A percentile compares a stretch with the other conserved stretches of the same genome.
Evolutionary conservation across 1,284 basidiomycete genomes (phyloP).

Genomic region (Cronartium ribicola): DNA sequence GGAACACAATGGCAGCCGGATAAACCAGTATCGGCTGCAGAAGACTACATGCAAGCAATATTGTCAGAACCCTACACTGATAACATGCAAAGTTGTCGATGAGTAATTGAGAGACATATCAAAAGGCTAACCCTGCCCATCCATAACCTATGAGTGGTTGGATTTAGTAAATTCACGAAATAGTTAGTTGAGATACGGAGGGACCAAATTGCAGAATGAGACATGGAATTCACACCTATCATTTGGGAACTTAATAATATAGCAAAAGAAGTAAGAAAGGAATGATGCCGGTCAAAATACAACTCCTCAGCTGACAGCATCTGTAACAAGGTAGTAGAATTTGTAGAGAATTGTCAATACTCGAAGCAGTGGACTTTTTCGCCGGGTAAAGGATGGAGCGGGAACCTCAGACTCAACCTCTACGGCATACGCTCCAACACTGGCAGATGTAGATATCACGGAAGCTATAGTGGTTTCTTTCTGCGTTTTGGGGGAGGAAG

Average conservation of each 20-base stretch:
- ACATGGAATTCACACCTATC: too few species aligned
- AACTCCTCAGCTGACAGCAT: constrained; percentile 33
- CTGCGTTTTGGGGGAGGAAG: background rate
- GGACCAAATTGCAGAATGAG: too few species aligned
- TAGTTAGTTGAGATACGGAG: too few species aligned
- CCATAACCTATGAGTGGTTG: constrained; percentile 16
- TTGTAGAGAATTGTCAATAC: too few species aligned
- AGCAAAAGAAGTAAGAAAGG: constrained; percentile 1
- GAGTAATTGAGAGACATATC: background rate
- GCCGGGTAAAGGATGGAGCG: background rate
- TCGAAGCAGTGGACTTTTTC: background rate
- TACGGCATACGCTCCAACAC: constrained; percentile 28
- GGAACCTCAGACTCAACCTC: constrained; percentile 10
- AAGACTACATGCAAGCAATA: background rate
- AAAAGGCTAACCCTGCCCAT: constrained; percentile 2
- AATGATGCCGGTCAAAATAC: constrained; percentile 26
- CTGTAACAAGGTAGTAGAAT: background rate
- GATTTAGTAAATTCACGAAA: too few species aligned
- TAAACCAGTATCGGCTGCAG: too few species aligned
- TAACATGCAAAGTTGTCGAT: background rate
- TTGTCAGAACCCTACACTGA: background rate
- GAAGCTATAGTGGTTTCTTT: constrained; percentile 34
- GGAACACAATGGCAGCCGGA: too few species aligned
- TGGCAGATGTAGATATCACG: constrained; percentile 22
- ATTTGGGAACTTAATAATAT: constrained; percentile 24